Conservation (phyloP, 2,329 filamentous ascomycete genomes). For the Scolecobasidium constrictum region DNA sequence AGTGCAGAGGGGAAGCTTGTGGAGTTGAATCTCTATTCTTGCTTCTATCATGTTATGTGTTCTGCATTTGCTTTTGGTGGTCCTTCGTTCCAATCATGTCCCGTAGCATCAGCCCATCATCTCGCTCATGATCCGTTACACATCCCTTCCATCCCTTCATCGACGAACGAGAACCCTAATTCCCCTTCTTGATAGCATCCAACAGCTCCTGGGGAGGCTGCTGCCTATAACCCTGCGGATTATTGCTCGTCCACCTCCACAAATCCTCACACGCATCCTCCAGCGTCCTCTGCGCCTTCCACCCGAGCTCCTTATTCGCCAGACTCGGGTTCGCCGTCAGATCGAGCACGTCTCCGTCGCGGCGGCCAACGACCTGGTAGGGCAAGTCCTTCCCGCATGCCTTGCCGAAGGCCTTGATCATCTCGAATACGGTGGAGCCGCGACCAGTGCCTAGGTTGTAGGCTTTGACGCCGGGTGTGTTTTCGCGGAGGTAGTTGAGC, state of each 20-base stretch:
- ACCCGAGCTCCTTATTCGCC: conserved; percentile 79
- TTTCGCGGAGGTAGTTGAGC: conserved; percentile 75
- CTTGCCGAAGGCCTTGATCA: conserved; percentile 85
- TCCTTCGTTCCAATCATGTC: too few relatives aligned
- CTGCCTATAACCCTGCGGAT: conserved; percentile 89
- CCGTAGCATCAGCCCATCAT: too few relatives aligned
- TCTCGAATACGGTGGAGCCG: conserved; percentile 93
- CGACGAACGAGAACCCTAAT: neutral
- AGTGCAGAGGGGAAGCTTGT: too few relatives aligned
- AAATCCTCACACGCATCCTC: conserved; percentile 90
- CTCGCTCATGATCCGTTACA: too few relatives aligned
- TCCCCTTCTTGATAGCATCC: conserved; percentile 9
- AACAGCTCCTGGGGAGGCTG: conserved; percentile 69
- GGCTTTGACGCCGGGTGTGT: conserved; percentile 80
- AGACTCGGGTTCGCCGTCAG: conserved; percentile 83
- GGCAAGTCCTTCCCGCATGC: conserved; percentile 77
- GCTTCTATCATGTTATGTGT: too few relatives aligned
- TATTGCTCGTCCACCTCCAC: conserved; percentile 96
- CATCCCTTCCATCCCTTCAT: too few relatives aligned
- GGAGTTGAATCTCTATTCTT: too few relatives aligned
- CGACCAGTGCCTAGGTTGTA: conserved; percentile 96
- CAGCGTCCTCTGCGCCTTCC: conserved; percentile 83
- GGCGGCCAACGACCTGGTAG: conserved; percentile 74
- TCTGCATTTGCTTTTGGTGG: too few relatives aligned
- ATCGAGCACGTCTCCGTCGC: conserved; percentile 85